phyloP scores from a whole-genome alignment of 192 early-diverging fungal species.

The Chytriomyces hyalinus region DNA sequence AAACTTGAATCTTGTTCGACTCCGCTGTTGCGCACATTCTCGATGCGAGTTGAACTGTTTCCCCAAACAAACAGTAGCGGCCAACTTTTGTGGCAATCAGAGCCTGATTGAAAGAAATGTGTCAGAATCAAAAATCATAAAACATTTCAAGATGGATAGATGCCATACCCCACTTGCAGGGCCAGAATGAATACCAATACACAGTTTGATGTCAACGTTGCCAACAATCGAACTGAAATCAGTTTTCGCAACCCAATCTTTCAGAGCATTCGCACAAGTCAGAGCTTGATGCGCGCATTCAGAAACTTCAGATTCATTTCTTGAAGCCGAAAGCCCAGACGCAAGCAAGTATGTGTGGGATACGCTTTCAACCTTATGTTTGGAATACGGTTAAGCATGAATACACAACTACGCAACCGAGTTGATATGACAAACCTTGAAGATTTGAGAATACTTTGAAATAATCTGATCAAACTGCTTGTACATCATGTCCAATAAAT shows the following conservation, averaged over 20 bases:
- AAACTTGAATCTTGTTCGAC: conserved; percentile 40
- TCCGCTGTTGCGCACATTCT: conserved; percentile 41
- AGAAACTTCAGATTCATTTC: conserved; percentile 5
- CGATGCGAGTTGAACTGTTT: conserved; percentile 43
- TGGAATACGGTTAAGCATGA: background rate
- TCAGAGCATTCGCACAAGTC: conserved; percentile 3
- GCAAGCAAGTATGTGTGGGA: conserved; percentile 30
- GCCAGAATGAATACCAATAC: conserved; percentile 48
- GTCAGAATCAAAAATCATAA: background rate
- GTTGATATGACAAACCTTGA: background rate
- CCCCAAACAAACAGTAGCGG: conserved; percentile 47
- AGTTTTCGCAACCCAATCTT: background rate
- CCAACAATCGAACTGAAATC: conserved; percentile 13
- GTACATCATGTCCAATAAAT: conserved; percentile 15
- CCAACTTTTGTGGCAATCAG: conserved; percentile 48
- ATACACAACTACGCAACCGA: background rate
- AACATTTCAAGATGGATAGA: background rate
- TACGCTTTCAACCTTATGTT: conserved; percentile 11
- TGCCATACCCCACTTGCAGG: conserved; percentile 24
- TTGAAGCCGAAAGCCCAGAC: conserved; percentile 16
- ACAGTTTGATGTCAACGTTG: conserved; percentile 28
- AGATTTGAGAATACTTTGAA: background rate
- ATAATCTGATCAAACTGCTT: conserved; percentile 15
- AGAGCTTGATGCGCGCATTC: conserved; percentile 6
- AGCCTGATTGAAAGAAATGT: conserved; percentile 24